Evolutionary conservation across 345 rosid genomes (phyloP).

Genomic region (Moringa oleifera): DNA sequence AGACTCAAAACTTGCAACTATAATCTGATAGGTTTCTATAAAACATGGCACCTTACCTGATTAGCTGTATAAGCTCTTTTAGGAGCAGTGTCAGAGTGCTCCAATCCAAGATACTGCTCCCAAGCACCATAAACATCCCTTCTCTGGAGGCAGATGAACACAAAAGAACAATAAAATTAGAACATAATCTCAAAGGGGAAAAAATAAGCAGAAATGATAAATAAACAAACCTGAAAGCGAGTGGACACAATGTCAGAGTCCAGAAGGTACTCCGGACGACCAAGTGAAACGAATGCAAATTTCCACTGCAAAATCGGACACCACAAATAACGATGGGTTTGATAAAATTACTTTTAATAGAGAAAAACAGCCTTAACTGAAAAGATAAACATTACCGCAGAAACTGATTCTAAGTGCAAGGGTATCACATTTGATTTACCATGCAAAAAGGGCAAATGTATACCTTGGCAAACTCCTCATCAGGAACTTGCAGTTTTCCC

Average conservation of each 20-base stretch:
- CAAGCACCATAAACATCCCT: conserved; percentile 91
- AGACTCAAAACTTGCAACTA: background rate
- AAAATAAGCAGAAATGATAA: background rate
- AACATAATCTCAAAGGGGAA: background rate
- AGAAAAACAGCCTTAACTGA: background rate
- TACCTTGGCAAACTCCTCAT: conserved; percentile 97
- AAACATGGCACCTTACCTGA: conserved; percentile 45
- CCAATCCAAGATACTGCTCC: conserved; percentile 97
- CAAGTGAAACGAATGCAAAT: conserved; percentile 80
- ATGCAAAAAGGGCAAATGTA: background rate
- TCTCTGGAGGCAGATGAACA: conserved; percentile 35
- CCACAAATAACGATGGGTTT: background rate
- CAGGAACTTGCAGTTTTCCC: conserved; percentile 86
- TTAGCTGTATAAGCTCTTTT: conserved; percentile 67
- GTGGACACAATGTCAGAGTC: conserved; percentile 72
- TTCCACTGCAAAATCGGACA: conserved; percentile 64
- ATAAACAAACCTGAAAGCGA: conserved; percentile 69
- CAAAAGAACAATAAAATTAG: background rate
- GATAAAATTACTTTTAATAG: background rate
- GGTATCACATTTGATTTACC: background rate
- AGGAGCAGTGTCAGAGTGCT: conserved; percentile 78
- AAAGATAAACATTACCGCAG: background rate
- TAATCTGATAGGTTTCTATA: background rate
- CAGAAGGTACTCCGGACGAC: conserved; percentile 87
- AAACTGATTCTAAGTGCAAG: background rate